A percentile compares a stretch with the other conserved stretches of the same genome.
Conservation (phyloP, 805 yeast genomes). For the Kodamaea sagamina region DNA sequence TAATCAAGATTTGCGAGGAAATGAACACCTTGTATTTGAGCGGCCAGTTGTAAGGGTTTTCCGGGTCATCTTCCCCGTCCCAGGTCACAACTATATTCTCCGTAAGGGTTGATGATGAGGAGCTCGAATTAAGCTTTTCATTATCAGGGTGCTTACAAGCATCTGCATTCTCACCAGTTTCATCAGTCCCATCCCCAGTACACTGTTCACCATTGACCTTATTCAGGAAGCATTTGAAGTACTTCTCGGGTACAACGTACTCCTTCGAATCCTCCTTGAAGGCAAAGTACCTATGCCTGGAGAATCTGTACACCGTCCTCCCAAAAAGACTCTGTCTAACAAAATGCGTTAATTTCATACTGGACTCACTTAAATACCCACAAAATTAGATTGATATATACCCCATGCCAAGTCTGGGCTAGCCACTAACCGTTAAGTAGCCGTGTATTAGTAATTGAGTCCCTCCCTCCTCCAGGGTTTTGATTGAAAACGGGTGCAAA, state of each 20-base stretch:
- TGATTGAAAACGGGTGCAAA: too few relatives aligned
- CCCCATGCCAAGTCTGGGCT: too few relatives aligned
- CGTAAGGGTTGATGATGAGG: background rate
- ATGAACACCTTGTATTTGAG: slow-evolving; percentile 38
- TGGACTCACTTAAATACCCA: too few relatives aligned
- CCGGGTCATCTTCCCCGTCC: slow-evolving; percentile 53
- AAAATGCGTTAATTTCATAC: slow-evolving; percentile 10
- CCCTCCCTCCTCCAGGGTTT: too few relatives aligned
- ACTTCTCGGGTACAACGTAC: slow-evolving; percentile 35
- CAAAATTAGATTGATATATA: too few relatives aligned
- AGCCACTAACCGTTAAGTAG: too few relatives aligned
- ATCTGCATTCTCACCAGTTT: too few relatives aligned
- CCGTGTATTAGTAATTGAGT: too few relatives aligned
- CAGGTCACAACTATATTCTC: slow-evolving; percentile 24
- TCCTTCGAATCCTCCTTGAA: slow-evolving; percentile 31
- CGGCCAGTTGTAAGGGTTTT: slow-evolving; percentile 61
- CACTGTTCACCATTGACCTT: too few relatives aligned
- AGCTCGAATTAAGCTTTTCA: background rate
- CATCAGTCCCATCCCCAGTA: background rate
- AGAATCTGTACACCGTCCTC: slow-evolving; percentile 25
- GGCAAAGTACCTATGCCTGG: slow-evolving; percentile 22
- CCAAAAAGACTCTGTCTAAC: slow-evolving; percentile 30
- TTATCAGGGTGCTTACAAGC: too few relatives aligned
- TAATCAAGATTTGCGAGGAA: slow-evolving; percentile 39
- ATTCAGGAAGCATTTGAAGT: too few relatives aligned